Evolutionary conservation across 768 basidiomycete genomes (phyloP).

Genomic region (Leccinellum albellum): DNA sequence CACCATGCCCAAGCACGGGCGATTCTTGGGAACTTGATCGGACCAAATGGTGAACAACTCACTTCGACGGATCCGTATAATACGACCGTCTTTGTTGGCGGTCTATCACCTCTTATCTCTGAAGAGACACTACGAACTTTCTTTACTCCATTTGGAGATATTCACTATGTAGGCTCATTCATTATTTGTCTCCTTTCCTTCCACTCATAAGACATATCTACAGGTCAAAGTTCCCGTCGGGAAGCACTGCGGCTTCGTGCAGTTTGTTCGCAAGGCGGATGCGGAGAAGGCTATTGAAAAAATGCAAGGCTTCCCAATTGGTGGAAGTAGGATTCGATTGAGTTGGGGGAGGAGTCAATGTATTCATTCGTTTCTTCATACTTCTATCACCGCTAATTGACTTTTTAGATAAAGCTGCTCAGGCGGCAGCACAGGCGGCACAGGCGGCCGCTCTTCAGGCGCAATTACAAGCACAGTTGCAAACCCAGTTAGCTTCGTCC

Average conservation of each 20-base stretch:
- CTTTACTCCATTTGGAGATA: slow-evolving; percentile 89
- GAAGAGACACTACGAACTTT: slow-evolving; percentile 91
- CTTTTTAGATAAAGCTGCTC: slow-evolving; percentile 77
- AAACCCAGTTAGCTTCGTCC: slow-evolving; percentile 28
- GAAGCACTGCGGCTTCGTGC: slow-evolving; percentile 94
- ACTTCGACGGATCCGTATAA: slow-evolving; percentile 94
- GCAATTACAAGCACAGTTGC: slow-evolving; percentile 37
- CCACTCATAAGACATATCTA: slow-evolving; percentile 5
- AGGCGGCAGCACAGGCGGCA: slow-evolving; percentile 81
- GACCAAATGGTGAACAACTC: slow-evolving; percentile 81
- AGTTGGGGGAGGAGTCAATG: slow-evolving; percentile 96
- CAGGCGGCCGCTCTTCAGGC: slow-evolving; percentile 69
- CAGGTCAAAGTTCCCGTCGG: slow-evolving; percentile 96
- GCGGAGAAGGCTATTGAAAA: slow-evolving; percentile 92
- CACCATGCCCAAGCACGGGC: slow-evolving; percentile 81
- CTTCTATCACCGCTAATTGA: slow-evolving; percentile 2
- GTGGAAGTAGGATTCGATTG: slow-evolving; percentile 84
- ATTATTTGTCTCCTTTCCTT: not conserved
- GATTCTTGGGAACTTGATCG: slow-evolving; percentile 78
- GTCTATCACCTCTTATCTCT: slow-evolving; percentile 80
- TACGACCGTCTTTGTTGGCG: slow-evolving; percentile 93
- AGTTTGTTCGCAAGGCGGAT: slow-evolving; percentile 88
- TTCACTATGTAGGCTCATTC: slow-evolving; percentile 69
- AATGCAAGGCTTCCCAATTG: slow-evolving; percentile 95
- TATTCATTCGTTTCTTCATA: slow-evolving; percentile 24